A percentile compares a stretch with the other conserved stretches of the same genome.
Conservation (phyloP, 768 basidiomycete species). For the Psilocybe cubensis region DNA sequence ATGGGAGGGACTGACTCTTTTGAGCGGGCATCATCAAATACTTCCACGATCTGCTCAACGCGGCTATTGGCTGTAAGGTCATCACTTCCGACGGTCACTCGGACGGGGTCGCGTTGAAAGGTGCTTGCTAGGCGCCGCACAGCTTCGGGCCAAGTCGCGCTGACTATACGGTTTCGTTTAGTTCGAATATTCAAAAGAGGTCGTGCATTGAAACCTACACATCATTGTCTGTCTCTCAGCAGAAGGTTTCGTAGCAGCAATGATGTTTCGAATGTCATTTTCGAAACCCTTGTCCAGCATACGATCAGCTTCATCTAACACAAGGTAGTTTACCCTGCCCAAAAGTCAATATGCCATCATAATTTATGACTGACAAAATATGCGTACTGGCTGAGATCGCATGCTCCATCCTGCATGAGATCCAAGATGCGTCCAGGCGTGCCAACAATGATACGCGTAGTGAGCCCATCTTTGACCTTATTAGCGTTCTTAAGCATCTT, state of each 20-base stretch:
- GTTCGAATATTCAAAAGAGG: background rate
- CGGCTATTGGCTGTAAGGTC: conserved; percentile 93
- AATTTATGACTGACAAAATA: background rate
- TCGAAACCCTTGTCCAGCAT: conserved; percentile 99
- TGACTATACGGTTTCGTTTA: conserved; percentile 57
- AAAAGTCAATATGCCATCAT: conserved; percentile 7
- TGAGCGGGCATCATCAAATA: conserved; percentile 80
- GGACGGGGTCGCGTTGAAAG: conserved; percentile 83
- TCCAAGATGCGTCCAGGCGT: conserved; percentile 95
- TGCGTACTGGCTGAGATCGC: conserved; percentile 77
- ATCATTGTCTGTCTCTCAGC: conserved; percentile 88
- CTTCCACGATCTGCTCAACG: conserved; percentile 92
- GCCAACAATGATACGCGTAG: conserved; percentile 85
- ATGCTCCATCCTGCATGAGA: conserved; percentile 83
- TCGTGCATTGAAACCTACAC: conserved; percentile 60
- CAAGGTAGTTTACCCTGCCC: conserved; percentile 82
- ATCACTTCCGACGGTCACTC: conserved; percentile 94
- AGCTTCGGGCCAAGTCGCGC: conserved; percentile 97
- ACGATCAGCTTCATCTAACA: conserved; percentile 96
- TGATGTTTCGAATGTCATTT: conserved; percentile 93
- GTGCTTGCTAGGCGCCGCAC: conserved; percentile 88
- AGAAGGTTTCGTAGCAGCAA: conserved; percentile 69
- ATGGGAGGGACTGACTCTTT: conserved; percentile 71
- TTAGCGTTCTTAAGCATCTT: conserved; percentile 61
- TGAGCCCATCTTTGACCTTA: conserved; percentile 49